Evolutionary conservation across 2,329 filamentous ascomycete genomes (phyloP).

Genomic region (Talaromyces sp.): DNA sequence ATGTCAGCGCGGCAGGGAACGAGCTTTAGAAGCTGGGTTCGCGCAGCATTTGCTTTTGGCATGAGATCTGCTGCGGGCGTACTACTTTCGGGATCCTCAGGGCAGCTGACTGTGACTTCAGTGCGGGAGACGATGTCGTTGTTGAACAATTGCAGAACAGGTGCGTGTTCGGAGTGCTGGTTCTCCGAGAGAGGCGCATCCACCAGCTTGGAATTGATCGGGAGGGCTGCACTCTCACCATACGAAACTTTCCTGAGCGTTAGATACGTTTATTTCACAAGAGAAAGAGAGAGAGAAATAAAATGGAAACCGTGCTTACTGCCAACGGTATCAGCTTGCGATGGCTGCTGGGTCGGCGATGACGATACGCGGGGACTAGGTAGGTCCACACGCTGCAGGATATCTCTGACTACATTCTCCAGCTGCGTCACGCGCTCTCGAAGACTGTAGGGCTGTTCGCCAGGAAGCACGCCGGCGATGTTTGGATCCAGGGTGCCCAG

Average conservation of each 20-base stretch:
- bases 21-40: slow-evolving; percentile 25
- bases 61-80: slow-evolving; percentile 19
- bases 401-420: slow-evolving; percentile 30
- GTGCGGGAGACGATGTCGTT: slow-evolving; percentile 31
- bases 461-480: slow-evolving; percentile 14
- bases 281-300: neutral
- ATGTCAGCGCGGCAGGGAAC: slow-evolving; percentile 29
- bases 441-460: slow-evolving; percentile 30
- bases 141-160: slow-evolving; percentile 33
- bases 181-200: slow-evolving; percentile 5
- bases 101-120: slow-evolving; percentile 19
- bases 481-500: slow-evolving; percentile 21
- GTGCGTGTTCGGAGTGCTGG: slow-evolving; percentile 26
- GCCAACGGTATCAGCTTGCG: neutral
- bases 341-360: neutral
- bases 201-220: neutral
- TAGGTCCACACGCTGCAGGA: slow-evolving; percentile 17
- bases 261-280: neutral
- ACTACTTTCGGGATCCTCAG: slow-evolving; percentile 13
- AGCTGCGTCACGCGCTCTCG: slow-evolving; percentile 33
- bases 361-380: neutral
- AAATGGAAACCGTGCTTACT: neutral
- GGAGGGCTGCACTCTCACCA: neutral
- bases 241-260: neutral
- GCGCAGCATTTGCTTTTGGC: slow-evolving; percentile 20